Percentiles rank a stretch among this genome's conserved stretches.
Conservation (phyloP, 2,329 filamentous ascomycete species). For the Cladosporium sp. region DNA sequence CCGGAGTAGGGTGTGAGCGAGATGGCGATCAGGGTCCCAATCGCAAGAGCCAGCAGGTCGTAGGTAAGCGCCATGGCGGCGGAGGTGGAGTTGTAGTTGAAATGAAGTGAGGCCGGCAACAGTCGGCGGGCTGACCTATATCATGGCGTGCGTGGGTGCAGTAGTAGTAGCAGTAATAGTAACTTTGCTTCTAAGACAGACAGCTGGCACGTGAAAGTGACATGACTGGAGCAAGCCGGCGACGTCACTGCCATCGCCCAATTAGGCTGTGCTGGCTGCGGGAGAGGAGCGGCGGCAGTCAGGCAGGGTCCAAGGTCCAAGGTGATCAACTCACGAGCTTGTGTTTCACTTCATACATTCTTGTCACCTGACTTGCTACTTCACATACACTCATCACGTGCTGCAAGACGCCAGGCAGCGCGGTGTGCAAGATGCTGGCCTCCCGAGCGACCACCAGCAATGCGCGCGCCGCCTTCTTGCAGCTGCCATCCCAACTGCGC, state of each 20-base stretch:
- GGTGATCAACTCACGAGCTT: not conserved
- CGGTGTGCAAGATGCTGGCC: slow-evolving; percentile 3
- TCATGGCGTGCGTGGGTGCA: not conserved
- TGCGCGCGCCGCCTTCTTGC: slow-evolving; percentile 25
- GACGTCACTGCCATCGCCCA: not conserved
- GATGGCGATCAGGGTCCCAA: slow-evolving; percentile 29
- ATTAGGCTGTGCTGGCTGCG: not conserved
- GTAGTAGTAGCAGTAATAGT: not conserved
- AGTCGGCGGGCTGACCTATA: slow-evolving; percentile 2
- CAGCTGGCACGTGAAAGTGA: slow-evolving; percentile 4
- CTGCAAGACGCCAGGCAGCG: not conserved
- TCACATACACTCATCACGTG: not conserved
- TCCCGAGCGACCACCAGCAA: not conserved
- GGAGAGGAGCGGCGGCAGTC: not conserved
- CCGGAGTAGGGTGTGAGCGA: slow-evolving; percentile 32
- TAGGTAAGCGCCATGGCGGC: slow-evolving; percentile 17
- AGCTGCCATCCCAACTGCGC: slow-evolving; percentile 30
- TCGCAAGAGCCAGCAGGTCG: slow-evolving; percentile 27
- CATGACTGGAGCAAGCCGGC: not conserved
- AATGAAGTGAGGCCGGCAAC: not conserved
- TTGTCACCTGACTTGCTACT: not conserved
- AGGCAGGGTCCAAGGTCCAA: slow-evolving; percentile 6
- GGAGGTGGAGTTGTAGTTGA: not conserved
- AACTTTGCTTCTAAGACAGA: slow-evolving; percentile 1
- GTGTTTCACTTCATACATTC: not conserved